These are phyloP conservation scores for Actinomortierella wolfii DNA, from an alignment of 371 early-diverging fungal species.

Conservation along the genomic window DNA sequence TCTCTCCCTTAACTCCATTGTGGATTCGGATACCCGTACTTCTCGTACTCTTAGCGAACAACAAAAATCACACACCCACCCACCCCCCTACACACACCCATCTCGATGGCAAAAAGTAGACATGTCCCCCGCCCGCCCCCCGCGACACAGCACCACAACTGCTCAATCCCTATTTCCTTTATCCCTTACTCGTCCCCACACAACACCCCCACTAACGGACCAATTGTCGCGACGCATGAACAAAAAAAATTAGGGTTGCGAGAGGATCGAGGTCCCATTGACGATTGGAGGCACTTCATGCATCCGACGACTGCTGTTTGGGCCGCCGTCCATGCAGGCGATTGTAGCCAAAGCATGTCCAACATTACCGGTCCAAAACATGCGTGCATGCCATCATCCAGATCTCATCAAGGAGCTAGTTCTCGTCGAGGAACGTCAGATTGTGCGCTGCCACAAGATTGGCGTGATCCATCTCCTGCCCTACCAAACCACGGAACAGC, in stretches of 20 bases:
- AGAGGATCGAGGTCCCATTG: slow-evolving; percentile 23
- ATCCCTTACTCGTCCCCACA: not conserved
- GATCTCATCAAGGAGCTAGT: slow-evolving; percentile 18
- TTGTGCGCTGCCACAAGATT: slow-evolving; percentile 38
- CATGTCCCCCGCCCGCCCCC: too few species aligned
- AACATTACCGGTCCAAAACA: slow-evolving; percentile 12
- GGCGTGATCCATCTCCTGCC: slow-evolving; percentile 35
- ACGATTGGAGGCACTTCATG: not conserved
- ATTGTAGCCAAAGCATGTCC: slow-evolving; percentile 25
- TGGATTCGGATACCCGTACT: too few species aligned
- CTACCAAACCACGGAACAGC: slow-evolving; percentile 29
- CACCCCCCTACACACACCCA: too few species aligned
- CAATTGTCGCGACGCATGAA: not conserved
- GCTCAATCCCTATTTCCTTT: not conserved
- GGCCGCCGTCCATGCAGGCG: not conserved
- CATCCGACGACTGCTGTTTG: too few species aligned
- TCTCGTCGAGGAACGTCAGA: slow-evolving; percentile 38
- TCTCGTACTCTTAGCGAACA: too few species aligned
- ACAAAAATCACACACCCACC: too few species aligned
- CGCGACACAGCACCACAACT: too few species aligned
- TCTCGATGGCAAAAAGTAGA: too few species aligned
- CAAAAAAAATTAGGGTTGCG: slow-evolving; percentile 23
- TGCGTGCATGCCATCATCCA: slow-evolving; percentile 22
- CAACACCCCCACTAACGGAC: not conserved
- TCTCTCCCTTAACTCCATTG: too few species aligned